Conservation (phyloP, 2,329 filamentous ascomycete species). For the Fusarium sacchari region DNA sequence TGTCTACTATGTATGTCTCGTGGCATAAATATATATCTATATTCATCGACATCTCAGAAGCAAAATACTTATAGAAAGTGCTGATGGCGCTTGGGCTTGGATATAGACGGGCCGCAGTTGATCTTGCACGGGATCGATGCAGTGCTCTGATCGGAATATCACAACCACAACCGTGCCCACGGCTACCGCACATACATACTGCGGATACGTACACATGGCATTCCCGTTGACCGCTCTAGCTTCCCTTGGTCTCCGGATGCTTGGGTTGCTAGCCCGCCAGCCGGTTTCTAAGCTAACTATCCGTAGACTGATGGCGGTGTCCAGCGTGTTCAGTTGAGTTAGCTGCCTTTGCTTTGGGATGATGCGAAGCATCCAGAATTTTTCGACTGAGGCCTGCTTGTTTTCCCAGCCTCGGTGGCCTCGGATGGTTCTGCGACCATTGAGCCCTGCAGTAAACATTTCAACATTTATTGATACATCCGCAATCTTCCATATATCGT, state of each 20-base stretch:
- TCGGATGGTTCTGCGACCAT: conserved; percentile 24
- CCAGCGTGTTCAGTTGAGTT: conserved; percentile 38
- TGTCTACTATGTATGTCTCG: conserved; percentile 28
- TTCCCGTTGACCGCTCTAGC: conserved; percentile 43
- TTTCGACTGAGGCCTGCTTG: conserved; percentile 36
- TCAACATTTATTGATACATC: background rate
- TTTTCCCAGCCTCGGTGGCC: conserved; percentile 28
- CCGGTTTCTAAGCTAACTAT: conserved; percentile 36
- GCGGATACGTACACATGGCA: conserved; percentile 34
- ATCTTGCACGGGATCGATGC: conserved; percentile 35
- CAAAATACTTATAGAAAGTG: conserved; percentile 19
- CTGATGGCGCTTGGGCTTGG: conserved; percentile 34
- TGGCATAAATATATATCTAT: conserved; percentile 27
- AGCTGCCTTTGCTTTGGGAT: conserved; percentile 20
- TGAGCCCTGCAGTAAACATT: background rate
- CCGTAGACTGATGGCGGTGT: conserved; percentile 38
- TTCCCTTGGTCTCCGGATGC: conserved; percentile 36
- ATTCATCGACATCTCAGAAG: conserved; percentile 17
- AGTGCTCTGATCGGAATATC: conserved; percentile 28
- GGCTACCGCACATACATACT: conserved; percentile 23
- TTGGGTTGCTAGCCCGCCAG: conserved; percentile 39
- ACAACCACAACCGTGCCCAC: conserved; percentile 24
- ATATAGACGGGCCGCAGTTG: conserved; percentile 26
- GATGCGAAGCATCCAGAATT: conserved; percentile 33
- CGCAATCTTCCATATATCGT: background rate